These are phyloP conservation scores for Phytopythium litorale DNA, from an alignment of 352 stramenopile species.

Conservation along the genomic window DNA sequence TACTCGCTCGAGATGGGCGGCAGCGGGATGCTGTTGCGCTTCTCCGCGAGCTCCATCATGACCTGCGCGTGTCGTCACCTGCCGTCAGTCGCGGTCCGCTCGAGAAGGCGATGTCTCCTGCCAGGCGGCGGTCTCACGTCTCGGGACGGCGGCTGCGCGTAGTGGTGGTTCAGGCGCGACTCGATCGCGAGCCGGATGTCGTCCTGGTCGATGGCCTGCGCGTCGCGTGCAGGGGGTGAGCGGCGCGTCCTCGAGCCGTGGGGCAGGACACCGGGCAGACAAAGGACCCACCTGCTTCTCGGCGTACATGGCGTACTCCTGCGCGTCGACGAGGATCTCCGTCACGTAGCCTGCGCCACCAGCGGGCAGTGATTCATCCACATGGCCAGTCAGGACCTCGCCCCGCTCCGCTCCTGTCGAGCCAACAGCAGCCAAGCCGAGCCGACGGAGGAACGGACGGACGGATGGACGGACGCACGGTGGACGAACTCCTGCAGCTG, in stretches of 20 bases:
- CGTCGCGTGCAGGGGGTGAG: no score
- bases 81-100: conserved; percentile 1
- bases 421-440: no score
- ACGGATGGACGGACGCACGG: conserved; percentile 27
- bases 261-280: neutral
- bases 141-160: conserved; percentile 64
- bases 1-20: conserved; percentile 82
- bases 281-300: conserved; percentile 45
- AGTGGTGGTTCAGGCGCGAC: conserved; percentile 77
- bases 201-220: conserved; percentile 60
- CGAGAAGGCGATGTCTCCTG: neutral
- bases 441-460: no score
- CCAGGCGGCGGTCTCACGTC: conserved; percentile 30
- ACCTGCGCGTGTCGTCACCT: conserved; percentile 24
- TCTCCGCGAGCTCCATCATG: conserved; percentile 85
- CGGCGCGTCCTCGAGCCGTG: no score
- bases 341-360: conserved; percentile 60
- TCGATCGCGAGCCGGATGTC: conserved; percentile 75
- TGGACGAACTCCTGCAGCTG: conserved; percentile 86
- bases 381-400: no score
- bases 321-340: conserved; percentile 79
- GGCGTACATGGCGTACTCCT: conserved; percentile 80
- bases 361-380: no score
- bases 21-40: conserved; percentile 74
- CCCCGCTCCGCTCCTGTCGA: no score